Base-by-base conservation (phyloP, 805 yeast genomes). In the Saturnispora dispora region DNA sequence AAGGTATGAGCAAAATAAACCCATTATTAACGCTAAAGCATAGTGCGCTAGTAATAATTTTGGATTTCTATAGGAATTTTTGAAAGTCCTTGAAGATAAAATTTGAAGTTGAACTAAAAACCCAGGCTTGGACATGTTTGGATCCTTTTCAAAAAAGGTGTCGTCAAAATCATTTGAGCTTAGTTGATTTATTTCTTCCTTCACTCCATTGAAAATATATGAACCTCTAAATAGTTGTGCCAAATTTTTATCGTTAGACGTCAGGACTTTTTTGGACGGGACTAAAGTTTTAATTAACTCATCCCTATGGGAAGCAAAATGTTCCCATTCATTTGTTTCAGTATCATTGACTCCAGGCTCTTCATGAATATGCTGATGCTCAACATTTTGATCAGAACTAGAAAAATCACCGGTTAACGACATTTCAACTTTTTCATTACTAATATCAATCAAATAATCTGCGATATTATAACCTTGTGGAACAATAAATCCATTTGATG, bases 401-500 rank as follows among this genome's bases (percentile, higher is more conserved):
- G 41, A 37, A 17, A 33, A 42, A 30, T 42, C 41, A 45, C 52
- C 37, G 13, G 42, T 17, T 39, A 49, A 44, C 10, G 47, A 17
- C 42, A 47, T 42, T 42, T 51, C 55, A 44, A 35, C 46, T 40
- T 48, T 76, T 47, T 81, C 83, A 64, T 89, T 88, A 0, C 97
- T 90, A 37, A 93, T 78, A 63, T 93, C 99, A 55, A 93, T 86
- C 64, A 91, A 71, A 62, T 81, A 93, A 64, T 93, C 99, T 1
- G 98, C 99, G 60, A 93, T 79, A 62, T 93, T 93, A 65, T 87
- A 91, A 37, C 96, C 96, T 13, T 75, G 64, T 1, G 99, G 99
- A 67, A 96, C 88, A 48, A 72, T 69, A 66, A 80, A 88, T 0
- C 97, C 97, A 59, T 81, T 76, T 33, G 73, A 75, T 8, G 78